These are phyloP conservation scores for Talaromyces rugulosus DNA, from an alignment of 2,329 filamentous ascomycete genomes.

Conservation along the genomic window DNA sequence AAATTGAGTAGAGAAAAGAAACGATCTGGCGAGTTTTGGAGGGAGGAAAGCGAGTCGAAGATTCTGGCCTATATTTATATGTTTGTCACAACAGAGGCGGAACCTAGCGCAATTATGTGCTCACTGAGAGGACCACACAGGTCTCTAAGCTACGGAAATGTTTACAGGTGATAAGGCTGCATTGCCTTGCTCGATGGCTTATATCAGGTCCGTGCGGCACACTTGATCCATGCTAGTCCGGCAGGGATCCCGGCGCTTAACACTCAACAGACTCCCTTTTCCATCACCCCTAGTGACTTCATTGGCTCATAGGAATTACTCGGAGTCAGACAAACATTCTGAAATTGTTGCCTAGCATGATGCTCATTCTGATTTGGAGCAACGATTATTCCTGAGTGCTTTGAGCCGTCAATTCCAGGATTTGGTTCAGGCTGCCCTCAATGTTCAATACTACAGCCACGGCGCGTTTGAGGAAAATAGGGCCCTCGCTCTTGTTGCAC, in stretches of 20 bases:
- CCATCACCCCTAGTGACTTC: background rate
- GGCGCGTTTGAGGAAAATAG: slow-evolving; percentile 30
- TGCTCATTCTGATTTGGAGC: background rate
- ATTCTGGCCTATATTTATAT: no score
- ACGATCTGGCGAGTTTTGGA: no score
- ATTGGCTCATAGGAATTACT: background rate
- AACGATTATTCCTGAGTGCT: slow-evolving; percentile 1
- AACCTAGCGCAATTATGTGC: no score
- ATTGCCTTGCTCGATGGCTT: no score
- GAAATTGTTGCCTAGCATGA: background rate
- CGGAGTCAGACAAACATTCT: background rate
- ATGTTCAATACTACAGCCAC: slow-evolving; percentile 32
- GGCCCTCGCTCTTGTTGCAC: slow-evolving; percentile 29
- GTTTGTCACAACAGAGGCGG: no score
- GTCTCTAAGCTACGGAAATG: no score
- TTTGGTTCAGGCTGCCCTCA: slow-evolving; percentile 7
- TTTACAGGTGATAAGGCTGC: no score
- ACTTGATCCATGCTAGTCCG: background rate
- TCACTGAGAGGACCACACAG: no score
- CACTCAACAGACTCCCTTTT: background rate
- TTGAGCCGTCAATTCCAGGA: slow-evolving; percentile 5
- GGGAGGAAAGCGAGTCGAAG: no score
- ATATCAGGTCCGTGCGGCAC: no score
- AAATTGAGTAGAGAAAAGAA: no score
- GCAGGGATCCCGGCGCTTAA: background rate